phyloP scores from a whole-genome alignment of 192 early-diverging fungal genomes.

The Coemansia sp. region DNA sequence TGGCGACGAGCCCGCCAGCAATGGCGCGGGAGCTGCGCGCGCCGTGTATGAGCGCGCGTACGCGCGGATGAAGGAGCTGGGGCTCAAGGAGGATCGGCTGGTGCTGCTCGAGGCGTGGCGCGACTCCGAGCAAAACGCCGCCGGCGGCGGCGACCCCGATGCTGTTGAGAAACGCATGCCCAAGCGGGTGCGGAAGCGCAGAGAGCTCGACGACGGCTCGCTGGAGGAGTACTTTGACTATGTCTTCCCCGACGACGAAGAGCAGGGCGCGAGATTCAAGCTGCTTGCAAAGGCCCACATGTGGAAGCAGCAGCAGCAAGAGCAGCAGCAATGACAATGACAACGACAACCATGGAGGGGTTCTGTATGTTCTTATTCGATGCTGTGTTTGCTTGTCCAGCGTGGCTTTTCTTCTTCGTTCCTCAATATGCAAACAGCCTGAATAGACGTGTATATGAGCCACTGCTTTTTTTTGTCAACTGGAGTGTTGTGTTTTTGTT shows the following conservation, averaged over 20 bases:
- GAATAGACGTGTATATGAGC: no score
- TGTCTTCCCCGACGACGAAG: slow-evolving; percentile 96
- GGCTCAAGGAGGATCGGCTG: slow-evolving; percentile 74
- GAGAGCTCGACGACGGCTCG: slow-evolving; percentile 62
- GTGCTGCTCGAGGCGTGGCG: slow-evolving; percentile 87
- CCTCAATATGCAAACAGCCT: no score
- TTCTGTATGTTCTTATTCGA: no score
- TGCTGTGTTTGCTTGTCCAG: no score
- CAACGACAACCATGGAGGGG: no score
- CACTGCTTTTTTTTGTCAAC: no score
- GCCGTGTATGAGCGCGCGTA: slow-evolving; percentile 77
- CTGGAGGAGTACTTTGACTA: slow-evolving; percentile 99
- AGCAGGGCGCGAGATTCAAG: slow-evolving; percentile 83
- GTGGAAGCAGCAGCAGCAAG: slow-evolving; percentile 62
- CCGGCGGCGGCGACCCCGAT: slow-evolving; percentile 60
- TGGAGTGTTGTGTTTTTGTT: no score
- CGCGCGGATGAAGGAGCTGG: slow-evolving; percentile 65
- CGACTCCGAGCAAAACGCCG: slow-evolving; percentile 70
- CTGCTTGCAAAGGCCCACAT: slow-evolving; percentile 87
- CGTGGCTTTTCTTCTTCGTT: no score
- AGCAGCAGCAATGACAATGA: neutral
- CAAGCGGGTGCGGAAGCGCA: slow-evolving; percentile 86
- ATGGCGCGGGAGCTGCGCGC: slow-evolving; percentile 58
- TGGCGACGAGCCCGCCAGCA: neutral
- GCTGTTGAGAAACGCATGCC: slow-evolving; percentile 78